phyloP scores from a whole-genome alignment of 2,329 filamentous ascomycete genomes.

The Ascocoryne sarcoides region DNA sequence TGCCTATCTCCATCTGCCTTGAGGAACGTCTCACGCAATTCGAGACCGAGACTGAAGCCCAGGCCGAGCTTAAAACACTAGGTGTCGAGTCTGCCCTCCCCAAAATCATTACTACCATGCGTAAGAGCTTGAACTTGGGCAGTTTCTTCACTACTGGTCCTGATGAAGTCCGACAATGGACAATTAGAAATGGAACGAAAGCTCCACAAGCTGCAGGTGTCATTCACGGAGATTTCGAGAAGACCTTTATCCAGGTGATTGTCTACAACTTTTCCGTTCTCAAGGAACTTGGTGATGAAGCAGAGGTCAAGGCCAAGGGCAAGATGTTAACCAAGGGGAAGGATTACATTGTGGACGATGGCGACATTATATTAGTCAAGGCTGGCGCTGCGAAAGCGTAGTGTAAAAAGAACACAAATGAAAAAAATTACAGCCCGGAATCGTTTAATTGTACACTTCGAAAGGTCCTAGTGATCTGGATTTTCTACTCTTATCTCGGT shows the following conservation, averaged over 20 bases:
- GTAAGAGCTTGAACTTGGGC: constrained; percentile 78
- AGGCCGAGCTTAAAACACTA: constrained; percentile 81
- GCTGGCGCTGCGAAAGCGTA: constrained; percentile 28
- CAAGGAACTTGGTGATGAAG: constrained; percentile 82
- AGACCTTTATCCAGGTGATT: constrained; percentile 96
- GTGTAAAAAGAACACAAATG: constrained; percentile 11
- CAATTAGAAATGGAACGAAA: constrained; percentile 89
- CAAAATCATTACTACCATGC: constrained; percentile 89
- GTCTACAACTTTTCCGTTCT: constrained; percentile 82
- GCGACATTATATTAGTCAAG: constrained; percentile 37
- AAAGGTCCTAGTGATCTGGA: no score
- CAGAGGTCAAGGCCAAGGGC: constrained; percentile 81
- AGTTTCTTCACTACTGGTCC: constrained; percentile 96
- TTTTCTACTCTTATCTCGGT: no score
- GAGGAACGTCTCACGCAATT: constrained; percentile 86
- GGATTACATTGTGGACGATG: constrained; percentile 84
- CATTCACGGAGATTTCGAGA: constrained; percentile 97
- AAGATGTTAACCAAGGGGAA: constrained; percentile 99
- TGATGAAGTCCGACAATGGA: constrained; percentile 98
- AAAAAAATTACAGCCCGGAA: no score
- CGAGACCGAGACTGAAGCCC: constrained; percentile 65
- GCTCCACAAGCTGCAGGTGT: constrained; percentile 97
- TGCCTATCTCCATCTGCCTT: constrained; percentile 85
- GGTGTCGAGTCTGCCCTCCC: constrained; percentile 82
- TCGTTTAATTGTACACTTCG: no score